Evolutionary conservation across 2,329 filamentous ascomycete species (phyloP), one percentile per base, ranked within the genome.

Genomic region (Juglanconis juglandina): DNA sequence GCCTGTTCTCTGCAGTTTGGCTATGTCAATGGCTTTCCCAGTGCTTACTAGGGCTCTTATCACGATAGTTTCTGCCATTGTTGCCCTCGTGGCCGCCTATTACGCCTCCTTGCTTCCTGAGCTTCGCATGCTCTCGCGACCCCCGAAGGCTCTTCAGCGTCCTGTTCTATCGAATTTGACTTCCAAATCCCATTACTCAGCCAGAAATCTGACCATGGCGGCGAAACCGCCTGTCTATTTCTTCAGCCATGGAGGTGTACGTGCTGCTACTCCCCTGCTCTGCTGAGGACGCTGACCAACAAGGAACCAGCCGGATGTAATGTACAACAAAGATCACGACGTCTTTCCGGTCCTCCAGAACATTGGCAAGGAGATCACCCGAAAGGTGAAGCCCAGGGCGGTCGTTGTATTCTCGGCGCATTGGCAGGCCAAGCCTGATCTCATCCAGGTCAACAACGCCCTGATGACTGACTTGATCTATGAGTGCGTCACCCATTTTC

Each of bases 371-470:
- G 88, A 92, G 67, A 91, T 92, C 69, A 91, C 87, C 0, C 77
- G 82, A 34, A 83, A 85, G 63, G 84, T 91, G 48, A 87, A 87
- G 67, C 89, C 89, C 1, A 87, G 84, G 63, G 90, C 88, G 2
- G 81, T 92, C 14, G 85, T 92, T 1, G 87, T 92, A 33, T 88
- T 93, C 70, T 91, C 89, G 1, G 90, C 88, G 1, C 89, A 93
- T 72, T 92, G 90, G 89, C 86, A 90, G 73, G 85, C 81, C 50
- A 75, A 69, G 58, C 73, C 74, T 44, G 76, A 81, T 66, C 78
- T 76, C 3, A 81, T 91, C 63, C 77, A 87, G 67, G 80, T 91
- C 66, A 91, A 91, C 70, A 84, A 81, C 8, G 85, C 83, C 3
- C 84, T 85, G 59, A 74, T 79, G n/a, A 85, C 82, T 3, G 83